Base-by-base conservation (phyloP, 139 green algal species). In the Chlamydomonas incerta region DNA sequence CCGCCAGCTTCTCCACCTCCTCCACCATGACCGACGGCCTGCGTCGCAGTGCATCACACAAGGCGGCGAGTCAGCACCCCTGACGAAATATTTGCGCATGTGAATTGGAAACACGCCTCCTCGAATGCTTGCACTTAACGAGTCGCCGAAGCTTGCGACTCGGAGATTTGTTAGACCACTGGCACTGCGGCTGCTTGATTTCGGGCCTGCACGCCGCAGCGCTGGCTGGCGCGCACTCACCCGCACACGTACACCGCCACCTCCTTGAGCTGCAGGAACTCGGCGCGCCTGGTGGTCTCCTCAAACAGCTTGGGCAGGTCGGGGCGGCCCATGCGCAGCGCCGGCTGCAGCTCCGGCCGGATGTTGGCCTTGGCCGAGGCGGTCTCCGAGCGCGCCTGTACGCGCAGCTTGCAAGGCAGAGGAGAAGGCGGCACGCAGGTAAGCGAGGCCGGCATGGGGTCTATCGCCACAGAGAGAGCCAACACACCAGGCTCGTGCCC, bases 171-270 rank as follows among this genome's bases (percentile, higher is more conserved):
- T n/a, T n/a, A n/a, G n/a, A n/a, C n/a, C n/a, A n/a, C n/a, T n/a
- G n/a, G n/a, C n/a, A n/a, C n/a, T n/a, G n/a, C n/a, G n/a, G n/a
- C n/a, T n/a, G n/a, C n/a, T n/a, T n/a, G n/a, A n/a, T n/a, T n/a
- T n/a, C n/a, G n/a, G n/a, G n/a, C n/a, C n/a, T n/a, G n/a, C n/a
- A n/a, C n/a, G n/a, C n/a, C n/a, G n/a, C n/a, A n/a, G n/a, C n/a
- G n/a, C n/a, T n/a, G n/a, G n/a, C 52, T n/a, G n/a, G 41, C 41
- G 8, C 41, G 41, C 9, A 20, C 62, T 68, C 28, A 68, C 62
- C 74, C 74, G 46, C 74, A 81, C 52, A 81, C 60, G 15, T 69
- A 57, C n/a, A 81, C 46, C 50, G 74, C 74, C 47, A 81, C 74
- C 33, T 50, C 47, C 52, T 28, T 81, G 55, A 69, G 47, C 50